Base-by-base conservation (phyloP, 331 rosid genomes). In the Erythrophleum ivorense region DNA sequence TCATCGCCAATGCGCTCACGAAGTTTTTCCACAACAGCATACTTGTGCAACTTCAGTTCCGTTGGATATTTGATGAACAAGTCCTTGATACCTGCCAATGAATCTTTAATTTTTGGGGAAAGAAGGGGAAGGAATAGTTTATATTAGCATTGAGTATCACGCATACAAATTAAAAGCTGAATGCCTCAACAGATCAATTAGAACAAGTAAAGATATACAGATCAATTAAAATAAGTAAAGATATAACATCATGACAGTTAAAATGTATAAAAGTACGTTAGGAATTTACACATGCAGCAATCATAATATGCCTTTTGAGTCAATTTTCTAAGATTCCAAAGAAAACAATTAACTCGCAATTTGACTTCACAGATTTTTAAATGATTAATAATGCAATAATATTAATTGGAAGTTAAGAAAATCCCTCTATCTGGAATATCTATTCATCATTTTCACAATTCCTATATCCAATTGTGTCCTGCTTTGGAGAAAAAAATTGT, bases 1-100 rank as follows among this genome's bases (percentile, higher is more conserved):
- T 87, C 91, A 81, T 95, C 98, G 33, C 91, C 87, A 77, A 95
- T 88, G 73, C 94, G 94, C 90, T 91, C 94, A 3, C 98, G 90
- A 60, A 92, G 84, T 76, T 91, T 95, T 73, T 91, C 98, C 8
- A 88, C 65, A 38, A 89, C 91, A 55, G 93, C 91, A 31, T 89
- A 82, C 80, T 86, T 92, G 87, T 93, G 91, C 84, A 78, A 84
- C 87, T 80, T 84, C 84, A 90, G 79, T 83, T 95, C 99, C 36
- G 65, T 83, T 81, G 97, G 98, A 87, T 86, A 41, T 81, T 85
- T 93, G 58, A 16, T 57, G 82, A 93, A 88, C 69, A 95, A 87
- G 76, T 90, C 97, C 88, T 83, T 91, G 59, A 95, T 89, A 72
- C 99, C 99, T 71, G 83, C 58, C 93, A 95, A 84, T 46, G 99